Evolutionary conservation across 2,329 filamentous ascomycete species (phyloP), one percentile per base, ranked within the genome.

Genomic region (Bipolaris oryzae): DNA sequence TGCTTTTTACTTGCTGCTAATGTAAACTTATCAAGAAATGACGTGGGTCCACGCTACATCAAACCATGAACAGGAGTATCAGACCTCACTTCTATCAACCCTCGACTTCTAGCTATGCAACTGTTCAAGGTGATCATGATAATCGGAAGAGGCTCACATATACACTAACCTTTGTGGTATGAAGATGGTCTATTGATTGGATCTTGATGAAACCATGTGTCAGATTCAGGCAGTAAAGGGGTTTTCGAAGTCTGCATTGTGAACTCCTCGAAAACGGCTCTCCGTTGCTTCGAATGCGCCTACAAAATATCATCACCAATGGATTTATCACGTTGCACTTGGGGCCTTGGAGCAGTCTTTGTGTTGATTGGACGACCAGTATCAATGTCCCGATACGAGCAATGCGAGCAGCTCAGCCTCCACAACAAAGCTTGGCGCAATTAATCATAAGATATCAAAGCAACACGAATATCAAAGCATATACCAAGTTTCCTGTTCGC

Each of bases 371-470:
- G 16, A 38, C 25, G 16, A 20, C 7, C 47, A n/a, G 31, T 35
- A 35, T 39, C 1, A 16, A 11, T 10, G 21, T 11, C 6, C 37
- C 20, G 52, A 63, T 49, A 39, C 61, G 63, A 66, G 60, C 37
- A 64, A 63, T 55, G 56, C 60, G 63, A 66, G 42, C 23, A 33
- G 38, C 50, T 53, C 54, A 60, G 61, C 61, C 61, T 55, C 55
- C 53, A 62, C 53, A 51, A 16, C 25, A 23, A 35, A 31, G 37
- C 57, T 66, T 63, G 53, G 62, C 62, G 39, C 53, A 50, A 31
- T 46, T 20, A 39, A 35, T 39, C n/a, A 37, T 46, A 31, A 34
- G 39, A 23, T 9, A n/a, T 31, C 35, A 20, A 37, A 38, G 35
- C 9, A 41, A 21, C 11, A 9, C n/a, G 9, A 33, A 10, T 7